Evolutionary conservation across 495 filamentous ascomycete species (phyloP), one percentile per base, ranked within the genome.

Genomic region (Cercophora scortea): DNA sequence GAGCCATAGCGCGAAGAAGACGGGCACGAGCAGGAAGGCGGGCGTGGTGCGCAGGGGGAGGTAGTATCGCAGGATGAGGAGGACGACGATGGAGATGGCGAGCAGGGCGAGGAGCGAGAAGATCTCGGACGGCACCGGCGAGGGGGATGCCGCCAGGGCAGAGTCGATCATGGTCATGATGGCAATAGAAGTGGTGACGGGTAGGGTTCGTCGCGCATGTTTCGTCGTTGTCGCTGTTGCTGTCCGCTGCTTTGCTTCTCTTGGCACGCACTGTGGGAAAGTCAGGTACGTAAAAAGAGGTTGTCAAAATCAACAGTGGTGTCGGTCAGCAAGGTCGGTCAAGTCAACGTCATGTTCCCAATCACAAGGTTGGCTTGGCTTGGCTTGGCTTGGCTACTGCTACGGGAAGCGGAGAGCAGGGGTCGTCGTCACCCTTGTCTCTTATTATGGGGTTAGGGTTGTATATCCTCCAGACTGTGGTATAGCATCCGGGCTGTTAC

Each of bases 1-100:
- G 17, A 98, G 84, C 46, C 89, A 88, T 64, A 98, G 76, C 33
- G 90, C 88, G 58, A 98, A 86, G 67, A 98, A 97, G 50, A 96
- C 84, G 38, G 93, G 90, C 1, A 95, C 79, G 48, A 89, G 77
- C n/a, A 96, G 77, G 67, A 91, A 96, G 53, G 87, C 87, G 0
- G 93, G 92, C 1, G 93, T 95, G 25, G 86, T 83, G 50, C 93
- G 90, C 17, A 97, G 79, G 5, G 90, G 91, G 32, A 98, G 78
- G 68, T 90, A 97, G 66, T 88, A 80, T 57, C 93, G 86, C 42
- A 94, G 77, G 47, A 96, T 82, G 11, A 96, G 79, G 42, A 97
- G 74, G 55, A 90, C 88, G 47, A 85, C 71, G 53, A 84, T 51
- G 56, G 84, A 89, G 55, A 96, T 87, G 49, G 76, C 67, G 60